Base-by-base conservation (phyloP, 805 yeast genomes). In the Candida tibetensis region DNA sequence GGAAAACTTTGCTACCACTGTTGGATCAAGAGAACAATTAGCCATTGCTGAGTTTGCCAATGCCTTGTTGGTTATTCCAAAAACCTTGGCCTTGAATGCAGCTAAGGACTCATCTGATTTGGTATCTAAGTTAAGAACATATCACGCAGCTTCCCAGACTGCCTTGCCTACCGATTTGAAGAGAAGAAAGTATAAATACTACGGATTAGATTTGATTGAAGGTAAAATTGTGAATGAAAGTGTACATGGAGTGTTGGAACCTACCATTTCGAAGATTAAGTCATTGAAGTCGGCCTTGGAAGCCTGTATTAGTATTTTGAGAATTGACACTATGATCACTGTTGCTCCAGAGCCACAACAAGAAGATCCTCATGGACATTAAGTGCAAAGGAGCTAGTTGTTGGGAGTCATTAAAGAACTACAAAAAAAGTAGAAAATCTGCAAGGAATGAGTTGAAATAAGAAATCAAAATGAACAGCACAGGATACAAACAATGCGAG, bases 11-110 rank as follows among this genome's bases (percentile, higher is more conserved):
- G 99, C 99, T 34, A 93, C 98, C 6, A 89, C 98, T 1, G 91
- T 93, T 36, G 97, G 98, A 3, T 87, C 96, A 14, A 80, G 99
- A 57, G 99, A 93, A 64, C 99, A 93, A 64, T 76, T 93, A 55
- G 98, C 99, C 13, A 93, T 93, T 67, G 95, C 97, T 1, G 99
- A 91, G 68, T 93, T 93, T 72, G 97, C 99, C 26, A 76, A 76
- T 47, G 90, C 97, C 1, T 71, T 93, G 51, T 74, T 93, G 40
- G 76, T 89, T 14, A 91, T 93, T 50, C 99, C 99, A 62, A 93
- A 91, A 76, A 93, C 98, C 2, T 69, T 93, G 52, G 97, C 98
- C 2, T 89, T 86, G 25, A 93, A 93, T 58, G 99, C 99, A 6
- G 99, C 98, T 30, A 93, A 91, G 65, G 99, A 93, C 65, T 81